Conservation (phyloP, 179 eudicot species). For the Drosera spatulata region DNA sequence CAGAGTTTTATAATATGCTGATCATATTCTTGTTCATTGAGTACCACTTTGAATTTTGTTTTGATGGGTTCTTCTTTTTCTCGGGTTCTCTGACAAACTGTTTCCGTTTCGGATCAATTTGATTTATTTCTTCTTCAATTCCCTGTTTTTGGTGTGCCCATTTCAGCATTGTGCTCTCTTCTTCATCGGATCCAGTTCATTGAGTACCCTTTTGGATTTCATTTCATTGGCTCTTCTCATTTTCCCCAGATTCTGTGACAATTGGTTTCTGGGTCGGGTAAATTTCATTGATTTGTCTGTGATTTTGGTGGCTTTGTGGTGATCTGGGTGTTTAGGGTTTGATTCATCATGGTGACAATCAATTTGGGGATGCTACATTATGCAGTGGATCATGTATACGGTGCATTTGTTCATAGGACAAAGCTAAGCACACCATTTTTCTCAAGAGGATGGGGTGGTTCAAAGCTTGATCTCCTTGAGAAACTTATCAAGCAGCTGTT, state of each 20-base stretch:
- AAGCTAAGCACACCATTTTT: slow-evolving; percentile 83
- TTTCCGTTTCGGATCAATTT: too few relatives aligned
- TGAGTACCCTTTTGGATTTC: too few relatives aligned
- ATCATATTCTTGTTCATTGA: too few relatives aligned
- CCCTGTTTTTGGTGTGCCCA: too few relatives aligned
- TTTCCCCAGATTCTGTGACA: neutral
- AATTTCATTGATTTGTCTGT: slow-evolving; percentile 4
- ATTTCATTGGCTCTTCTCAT: too few relatives aligned
- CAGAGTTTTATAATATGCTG: too few relatives aligned
- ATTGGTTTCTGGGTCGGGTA: slow-evolving; percentile 5
- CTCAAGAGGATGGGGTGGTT: slow-evolving; percentile 93
- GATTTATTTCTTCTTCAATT: too few relatives aligned
- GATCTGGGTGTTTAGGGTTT: slow-evolving; percentile 8
- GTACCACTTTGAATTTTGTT: too few relatives aligned
- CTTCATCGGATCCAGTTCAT: too few relatives aligned
- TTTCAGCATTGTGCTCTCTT: too few relatives aligned
- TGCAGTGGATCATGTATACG: slow-evolving; percentile 91
- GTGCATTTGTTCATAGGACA: slow-evolving; percentile 91
- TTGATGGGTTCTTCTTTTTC: too few relatives aligned
- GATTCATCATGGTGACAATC: slow-evolving; percentile 50
- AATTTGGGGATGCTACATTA: slow-evolving; percentile 86
- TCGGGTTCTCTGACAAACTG: too few relatives aligned
- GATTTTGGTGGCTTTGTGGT: slow-evolving; percentile 6
- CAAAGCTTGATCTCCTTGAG: slow-evolving; percentile 79
- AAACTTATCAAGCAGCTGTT: slow-evolving; percentile 65